phyloP scores from a whole-genome alignment of 129 eudicot species.

The Smallanthus sonchifolius region DNA sequence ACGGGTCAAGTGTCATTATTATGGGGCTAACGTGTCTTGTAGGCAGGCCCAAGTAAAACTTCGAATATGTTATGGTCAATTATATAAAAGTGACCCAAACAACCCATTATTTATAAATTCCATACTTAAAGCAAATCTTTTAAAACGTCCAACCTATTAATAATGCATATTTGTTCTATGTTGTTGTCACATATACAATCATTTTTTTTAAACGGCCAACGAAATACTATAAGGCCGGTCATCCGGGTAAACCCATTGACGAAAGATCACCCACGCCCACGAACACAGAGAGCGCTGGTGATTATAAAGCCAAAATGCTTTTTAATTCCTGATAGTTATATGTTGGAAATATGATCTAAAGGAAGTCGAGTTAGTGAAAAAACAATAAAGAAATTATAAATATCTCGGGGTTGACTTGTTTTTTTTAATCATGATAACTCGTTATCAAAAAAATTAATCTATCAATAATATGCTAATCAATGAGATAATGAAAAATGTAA shows the following conservation, averaged over 20 bases:
- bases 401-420: no score
- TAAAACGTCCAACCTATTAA: slow-evolving; percentile 1
- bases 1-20: slow-evolving; percentile 3
- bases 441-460: no score
- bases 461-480: no score
- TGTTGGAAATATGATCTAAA: neutral
- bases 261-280: no score
- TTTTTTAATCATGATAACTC: no score
- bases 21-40: neutral
- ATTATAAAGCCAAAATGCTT: neutral
- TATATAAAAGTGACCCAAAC: slow-evolving; percentile 1
- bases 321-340: neutral
- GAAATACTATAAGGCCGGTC: no score
- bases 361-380: no score
- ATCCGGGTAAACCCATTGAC: no score
- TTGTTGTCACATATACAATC: neutral
- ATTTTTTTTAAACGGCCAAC: no score
- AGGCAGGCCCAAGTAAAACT: neutral
- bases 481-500: no score
- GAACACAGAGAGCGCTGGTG: no score
- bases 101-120: neutral
- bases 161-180: neutral
- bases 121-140: neutral
- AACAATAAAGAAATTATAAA: no score
- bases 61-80: neutral